Conservation (phyloP, 768 basidiomycete species). For the Leccinum pellstonianum region DNA sequence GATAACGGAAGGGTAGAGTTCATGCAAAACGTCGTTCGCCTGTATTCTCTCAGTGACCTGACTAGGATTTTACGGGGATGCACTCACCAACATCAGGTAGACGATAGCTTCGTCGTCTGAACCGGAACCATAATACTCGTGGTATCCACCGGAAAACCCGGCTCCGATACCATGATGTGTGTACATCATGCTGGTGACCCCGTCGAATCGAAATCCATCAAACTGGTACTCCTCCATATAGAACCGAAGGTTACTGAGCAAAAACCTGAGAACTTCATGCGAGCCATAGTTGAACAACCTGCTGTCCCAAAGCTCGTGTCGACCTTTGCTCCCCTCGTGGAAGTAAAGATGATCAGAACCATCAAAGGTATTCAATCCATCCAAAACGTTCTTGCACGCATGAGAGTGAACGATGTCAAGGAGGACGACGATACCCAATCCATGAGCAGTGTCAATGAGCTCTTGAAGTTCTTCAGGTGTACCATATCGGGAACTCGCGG, state of each 20-base stretch:
- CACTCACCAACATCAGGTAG: constrained; percentile 93
- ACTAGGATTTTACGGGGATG: background rate
- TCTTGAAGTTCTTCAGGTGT: constrained; percentile 95
- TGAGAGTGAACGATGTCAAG: constrained; percentile 98
- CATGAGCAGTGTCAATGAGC: constrained; percentile 92
- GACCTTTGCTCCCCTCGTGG: constrained; percentile 87
- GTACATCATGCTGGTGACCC: constrained; percentile 99
- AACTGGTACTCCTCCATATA: constrained; percentile 95
- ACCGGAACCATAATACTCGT: constrained; percentile 90
- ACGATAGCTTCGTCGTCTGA: constrained; percentile 89
- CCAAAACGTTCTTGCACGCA: constrained; percentile 95
- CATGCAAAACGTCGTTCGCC: constrained; percentile 91
- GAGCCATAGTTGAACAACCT: constrained; percentile 95
- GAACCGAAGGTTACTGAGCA: constrained; percentile 92
- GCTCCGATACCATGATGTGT: constrained; percentile 96
- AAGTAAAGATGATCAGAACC: constrained; percentile 98
- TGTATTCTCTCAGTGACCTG: constrained; percentile 33
- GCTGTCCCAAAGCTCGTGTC: constrained; percentile 97
- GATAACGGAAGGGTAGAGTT: constrained; percentile 73
- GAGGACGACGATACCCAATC: constrained; percentile 88
- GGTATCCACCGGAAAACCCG: constrained; percentile 97
- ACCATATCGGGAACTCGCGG: constrained; percentile 94
- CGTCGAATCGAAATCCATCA: constrained; percentile 98
- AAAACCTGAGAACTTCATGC: constrained; percentile 93
- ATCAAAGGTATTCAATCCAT: constrained; percentile 94